Conservation (phyloP, 73 alveolate species). For the Paramecium sonneborni region DNA sequence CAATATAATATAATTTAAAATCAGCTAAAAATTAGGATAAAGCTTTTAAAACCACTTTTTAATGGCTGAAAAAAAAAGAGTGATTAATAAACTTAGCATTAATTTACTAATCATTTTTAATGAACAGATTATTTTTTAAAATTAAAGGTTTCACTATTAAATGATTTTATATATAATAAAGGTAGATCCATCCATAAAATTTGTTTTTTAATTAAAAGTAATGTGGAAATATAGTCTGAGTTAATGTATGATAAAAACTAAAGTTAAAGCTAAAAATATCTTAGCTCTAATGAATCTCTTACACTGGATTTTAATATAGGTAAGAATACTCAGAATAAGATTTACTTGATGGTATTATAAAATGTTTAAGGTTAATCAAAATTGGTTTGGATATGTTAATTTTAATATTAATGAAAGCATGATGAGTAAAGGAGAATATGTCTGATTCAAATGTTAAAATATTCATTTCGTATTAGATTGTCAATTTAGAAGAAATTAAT, state of each 20-base stretch:
- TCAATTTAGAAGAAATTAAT: neutral
- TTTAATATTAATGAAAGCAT: neutral
- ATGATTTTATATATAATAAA: neutral
- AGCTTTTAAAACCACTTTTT: no score
- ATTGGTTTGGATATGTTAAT: constrained; percentile 17
- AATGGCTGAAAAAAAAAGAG: no score
- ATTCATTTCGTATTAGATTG: neutral
- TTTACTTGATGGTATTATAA: neutral
- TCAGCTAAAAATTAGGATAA: no score
- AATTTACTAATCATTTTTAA: neutral
- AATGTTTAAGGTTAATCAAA: constrained; percentile 41
- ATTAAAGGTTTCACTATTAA: neutral
- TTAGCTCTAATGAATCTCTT: neutral
- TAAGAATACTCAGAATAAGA: neutral
- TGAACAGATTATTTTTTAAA: neutral
- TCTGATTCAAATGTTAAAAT: constrained; percentile 42
- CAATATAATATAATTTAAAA: no score
- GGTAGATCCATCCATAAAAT: constrained; percentile 22
- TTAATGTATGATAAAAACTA: neutral
- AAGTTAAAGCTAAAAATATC: neutral
- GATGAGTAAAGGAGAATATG: neutral
- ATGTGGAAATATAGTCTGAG: constrained; percentile 18
- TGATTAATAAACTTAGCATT: no score
- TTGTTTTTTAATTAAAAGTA: neutral
- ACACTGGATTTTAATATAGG: neutral